Percentiles rank a stretch among this genome's conserved stretches.
phyloP scores from a whole-genome alignment of 805 yeast species.

The Ogataea corticis region DNA sequence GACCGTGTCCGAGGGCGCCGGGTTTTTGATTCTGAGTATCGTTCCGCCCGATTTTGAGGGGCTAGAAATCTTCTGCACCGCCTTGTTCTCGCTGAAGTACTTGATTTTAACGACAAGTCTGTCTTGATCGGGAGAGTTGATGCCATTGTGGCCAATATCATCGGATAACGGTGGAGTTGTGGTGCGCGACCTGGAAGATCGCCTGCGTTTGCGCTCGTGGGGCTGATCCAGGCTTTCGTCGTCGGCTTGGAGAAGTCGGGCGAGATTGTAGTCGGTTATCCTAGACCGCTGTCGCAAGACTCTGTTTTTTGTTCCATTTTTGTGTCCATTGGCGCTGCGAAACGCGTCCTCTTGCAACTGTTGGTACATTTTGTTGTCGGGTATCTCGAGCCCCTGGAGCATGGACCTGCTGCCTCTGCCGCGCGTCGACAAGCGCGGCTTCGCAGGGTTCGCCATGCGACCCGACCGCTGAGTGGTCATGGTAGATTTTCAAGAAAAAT shows the following conservation, averaged over 20 bases:
- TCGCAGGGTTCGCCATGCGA: background rate
- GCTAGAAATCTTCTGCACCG: background rate
- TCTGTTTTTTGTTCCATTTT: constrained; percentile 8
- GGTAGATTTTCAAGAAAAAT: background rate
- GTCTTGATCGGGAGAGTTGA: background rate
- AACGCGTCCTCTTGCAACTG: constrained; percentile 35
- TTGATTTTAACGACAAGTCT: constrained; percentile 11
- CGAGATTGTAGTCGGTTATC: constrained; percentile 16
- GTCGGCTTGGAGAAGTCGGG: background rate
- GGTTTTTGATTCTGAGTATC: constrained; percentile 14
- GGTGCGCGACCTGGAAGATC: too few species aligned
- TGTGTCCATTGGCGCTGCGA: constrained; percentile 13
- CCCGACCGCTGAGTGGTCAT: background rate
- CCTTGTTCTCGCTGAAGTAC: constrained; percentile 2
- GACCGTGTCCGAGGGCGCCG: constrained; percentile 10
- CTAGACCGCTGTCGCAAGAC: constrained; percentile 18
- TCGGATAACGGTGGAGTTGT: too few species aligned
- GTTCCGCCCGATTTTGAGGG: constrained; percentile 5
- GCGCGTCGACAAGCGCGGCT: background rate
- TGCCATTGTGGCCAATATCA: too few species aligned
- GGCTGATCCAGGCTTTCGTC: background rate
- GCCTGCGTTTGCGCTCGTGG: too few species aligned
- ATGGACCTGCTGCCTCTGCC: constrained; percentile 16
- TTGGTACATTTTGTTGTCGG: constrained; percentile 41
- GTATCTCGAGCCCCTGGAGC: constrained; percentile 36